These are phyloP conservation scores for Alternaria triticina DNA, from an alignment of 2,329 filamentous ascomycete species.

Conservation along the genomic window DNA sequence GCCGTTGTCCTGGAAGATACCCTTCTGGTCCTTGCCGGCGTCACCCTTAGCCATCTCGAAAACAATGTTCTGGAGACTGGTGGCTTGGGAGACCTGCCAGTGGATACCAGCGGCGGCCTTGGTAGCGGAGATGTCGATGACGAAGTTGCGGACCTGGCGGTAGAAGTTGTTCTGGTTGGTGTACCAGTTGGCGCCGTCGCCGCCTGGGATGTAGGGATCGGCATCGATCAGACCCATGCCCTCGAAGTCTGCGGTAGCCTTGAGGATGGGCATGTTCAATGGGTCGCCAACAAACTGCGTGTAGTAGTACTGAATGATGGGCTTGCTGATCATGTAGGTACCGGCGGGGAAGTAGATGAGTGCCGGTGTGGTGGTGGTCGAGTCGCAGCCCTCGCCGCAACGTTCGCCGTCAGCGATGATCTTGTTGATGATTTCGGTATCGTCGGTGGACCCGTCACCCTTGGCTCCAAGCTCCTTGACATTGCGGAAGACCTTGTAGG, in stretches of 20 bases:
- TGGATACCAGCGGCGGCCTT: constrained; percentile 61
- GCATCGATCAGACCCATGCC: constrained; percentile 91
- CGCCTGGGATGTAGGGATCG: constrained; percentile 76
- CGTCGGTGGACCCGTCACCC: constrained; percentile 74
- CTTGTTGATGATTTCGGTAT: constrained; percentile 85
- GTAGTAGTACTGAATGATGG: constrained; percentile 88
- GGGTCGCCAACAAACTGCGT: constrained; percentile 90
- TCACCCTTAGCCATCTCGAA: constrained; percentile 61
- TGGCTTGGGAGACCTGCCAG: constrained; percentile 72
- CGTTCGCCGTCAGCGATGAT: constrained; percentile 80
- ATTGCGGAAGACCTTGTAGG: constrained; percentile 67
- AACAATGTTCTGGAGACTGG: constrained; percentile 66
- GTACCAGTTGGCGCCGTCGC: constrained; percentile 59
- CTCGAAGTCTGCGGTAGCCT: constrained; percentile 66
- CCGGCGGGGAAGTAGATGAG: constrained; percentile 92
- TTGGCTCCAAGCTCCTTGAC: constrained; percentile 53
- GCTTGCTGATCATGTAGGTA: constrained; percentile 80
- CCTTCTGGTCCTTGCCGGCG: constrained; percentile 59
- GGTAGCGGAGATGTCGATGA: constrained; percentile 55
- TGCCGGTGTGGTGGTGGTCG: constrained; percentile 80
- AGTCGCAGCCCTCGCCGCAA: constrained; percentile 83
- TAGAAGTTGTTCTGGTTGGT: constrained; percentile 64
- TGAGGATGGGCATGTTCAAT: constrained; percentile 72
- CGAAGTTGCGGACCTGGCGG: constrained; percentile 61
- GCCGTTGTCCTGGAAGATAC: constrained; percentile 66